These are phyloP conservation scores for Pseudocercospora fijiensis DNA, from an alignment of 2,329 filamentous ascomycete species.

Conservation along the genomic window DNA sequence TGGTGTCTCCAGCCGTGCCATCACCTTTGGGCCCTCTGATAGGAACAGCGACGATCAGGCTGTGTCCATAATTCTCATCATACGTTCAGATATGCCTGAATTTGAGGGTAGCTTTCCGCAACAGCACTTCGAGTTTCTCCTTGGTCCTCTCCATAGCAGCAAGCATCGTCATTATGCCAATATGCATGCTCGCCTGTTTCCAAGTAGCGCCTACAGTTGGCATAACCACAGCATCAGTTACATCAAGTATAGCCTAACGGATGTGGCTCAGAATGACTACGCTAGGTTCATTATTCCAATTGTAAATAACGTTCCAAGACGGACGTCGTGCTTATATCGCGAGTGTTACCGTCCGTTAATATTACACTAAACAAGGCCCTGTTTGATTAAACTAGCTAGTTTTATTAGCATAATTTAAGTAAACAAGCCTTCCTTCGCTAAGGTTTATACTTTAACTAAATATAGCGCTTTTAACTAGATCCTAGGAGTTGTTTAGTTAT, in stretches of 20 bases:
- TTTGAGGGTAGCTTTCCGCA: background rate
- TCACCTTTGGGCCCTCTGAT: background rate
- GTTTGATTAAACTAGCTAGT: no score
- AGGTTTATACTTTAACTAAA: no score
- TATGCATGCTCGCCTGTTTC: conserved; percentile 20
- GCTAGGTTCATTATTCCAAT: conserved; percentile 14
- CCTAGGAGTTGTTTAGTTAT: no score
- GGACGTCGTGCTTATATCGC: no score
- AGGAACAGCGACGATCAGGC: background rate
- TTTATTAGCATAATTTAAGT: no score
- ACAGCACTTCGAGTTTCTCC: conserved; percentile 9
- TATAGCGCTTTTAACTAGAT: no score
- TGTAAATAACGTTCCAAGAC: conserved; percentile 14
- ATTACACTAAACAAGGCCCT: no score
- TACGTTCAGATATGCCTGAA: conserved; percentile 10
- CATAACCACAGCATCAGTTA: conserved; percentile 17
- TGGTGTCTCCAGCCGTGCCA: background rate
- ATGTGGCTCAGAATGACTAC: conserved; percentile 13
- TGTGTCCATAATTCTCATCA: background rate
- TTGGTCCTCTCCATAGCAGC: conserved; percentile 15
- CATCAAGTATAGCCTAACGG: conserved; percentile 16
- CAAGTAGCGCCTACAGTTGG: conserved; percentile 15
- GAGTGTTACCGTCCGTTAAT: no score
- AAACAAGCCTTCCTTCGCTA: no score
- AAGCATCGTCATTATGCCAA: conserved; percentile 22